Evolutionary conservation across 2,329 filamentous ascomycete species (phyloP).

Genomic region (Pseudopithomyces chartarum): DNA sequence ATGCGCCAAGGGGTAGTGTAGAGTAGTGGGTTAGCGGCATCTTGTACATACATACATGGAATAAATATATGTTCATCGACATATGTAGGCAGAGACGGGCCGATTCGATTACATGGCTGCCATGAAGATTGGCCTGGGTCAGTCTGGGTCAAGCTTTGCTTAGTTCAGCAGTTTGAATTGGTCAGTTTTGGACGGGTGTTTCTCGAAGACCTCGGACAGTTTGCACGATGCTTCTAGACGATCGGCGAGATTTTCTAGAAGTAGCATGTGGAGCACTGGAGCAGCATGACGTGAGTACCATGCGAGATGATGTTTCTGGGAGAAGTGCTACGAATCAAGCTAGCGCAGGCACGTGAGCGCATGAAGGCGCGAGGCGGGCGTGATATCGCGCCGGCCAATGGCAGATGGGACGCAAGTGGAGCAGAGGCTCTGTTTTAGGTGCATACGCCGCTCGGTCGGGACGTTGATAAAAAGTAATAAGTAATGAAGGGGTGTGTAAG

Average conservation of each 20-base stretch:
- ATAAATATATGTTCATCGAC: background rate
- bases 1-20: background rate
- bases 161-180: too few relatives aligned
- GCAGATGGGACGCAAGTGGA: background rate
- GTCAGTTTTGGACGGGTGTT: too few relatives aligned
- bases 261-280: too few relatives aligned
- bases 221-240: too few relatives aligned
- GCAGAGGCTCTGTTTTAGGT: background rate
- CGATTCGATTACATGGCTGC: too few relatives aligned
- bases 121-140: too few relatives aligned
- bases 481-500: constrained; percentile 19
- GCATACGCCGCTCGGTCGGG: background rate
- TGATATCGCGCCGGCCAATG: constrained; percentile 8
- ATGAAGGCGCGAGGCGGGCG: background rate
- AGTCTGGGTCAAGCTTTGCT: too few relatives aligned
- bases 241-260: too few relatives aligned
- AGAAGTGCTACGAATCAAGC: background rate
- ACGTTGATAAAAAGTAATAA: constrained; percentile 9
- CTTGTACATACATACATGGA: background rate
- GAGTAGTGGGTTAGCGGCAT: background rate
- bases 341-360: constrained; percentile 4
- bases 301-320: background rate
- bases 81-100: too few relatives aligned
- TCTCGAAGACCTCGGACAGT: too few relatives aligned
- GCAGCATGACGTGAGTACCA: constrained; percentile 4